Base-by-base conservation (phyloP, 306 rosid species). In the Cyclanthera cordifolia region DNA sequence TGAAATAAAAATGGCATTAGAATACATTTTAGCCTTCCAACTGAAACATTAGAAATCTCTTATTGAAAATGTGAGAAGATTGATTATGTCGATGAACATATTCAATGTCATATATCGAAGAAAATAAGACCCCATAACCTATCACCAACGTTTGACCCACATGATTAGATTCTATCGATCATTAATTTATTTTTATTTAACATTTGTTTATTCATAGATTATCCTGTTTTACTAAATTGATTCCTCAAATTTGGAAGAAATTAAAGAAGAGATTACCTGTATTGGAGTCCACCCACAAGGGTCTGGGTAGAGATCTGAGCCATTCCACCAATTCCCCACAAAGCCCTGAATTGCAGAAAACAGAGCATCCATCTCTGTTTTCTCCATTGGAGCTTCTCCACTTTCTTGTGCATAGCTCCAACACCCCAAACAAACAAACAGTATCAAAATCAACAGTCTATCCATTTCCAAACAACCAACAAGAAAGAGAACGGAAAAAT, bases 261-360 rank as follows among this genome's bases (percentile, higher is more conserved):
- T 49, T 20, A 21, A 56, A 46, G 5, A 25, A 19, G 37, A 47
- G 70, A 51, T 81, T 34, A 90, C 99, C 96, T 88, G 97, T 72
- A 94, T 90, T 32, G 99, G 95, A 79, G 95, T 85, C 95, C 95
- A 90, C 1, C 99, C 99, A 82, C 97, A 94, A 69, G 99, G 99
- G 80, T 94, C 99, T 48, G 99, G 97, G 84, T 83, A 94, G 77
- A 94, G 95, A 84, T 84, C 85, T 30, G 99, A 86, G 77, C 99
- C 99, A 83, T 94, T 90, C 99, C 97, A 94, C 72, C 84, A 82
- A 74, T 82, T 70, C 16, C 99, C 99, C 72, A 90, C 91, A 86
- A 94, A 94, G 61, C 99, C 99, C 74, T 94, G 99, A 19, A 94
- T 80, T 9, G 91, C 76, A 14, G 86, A 83, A 84, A 75, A 90